Evolutionary conservation across 352 stramenopile genomes (phyloP).

Genomic region (Phytophthora hybrid): DNA sequence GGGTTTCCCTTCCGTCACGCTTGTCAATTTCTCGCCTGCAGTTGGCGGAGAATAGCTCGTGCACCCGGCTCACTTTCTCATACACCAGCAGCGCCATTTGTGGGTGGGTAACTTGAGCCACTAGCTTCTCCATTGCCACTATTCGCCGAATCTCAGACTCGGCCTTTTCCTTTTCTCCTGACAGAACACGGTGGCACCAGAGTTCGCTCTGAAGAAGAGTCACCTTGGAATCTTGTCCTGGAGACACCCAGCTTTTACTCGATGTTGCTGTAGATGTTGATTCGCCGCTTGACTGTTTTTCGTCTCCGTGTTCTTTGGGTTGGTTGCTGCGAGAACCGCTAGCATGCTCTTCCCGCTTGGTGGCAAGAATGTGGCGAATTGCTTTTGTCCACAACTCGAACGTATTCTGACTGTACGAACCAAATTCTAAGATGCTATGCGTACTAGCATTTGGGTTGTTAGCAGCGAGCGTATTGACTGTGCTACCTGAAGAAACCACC

Average conservation of each 20-base stretch:
- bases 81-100: slow-evolving; percentile 89
- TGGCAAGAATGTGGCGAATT: slow-evolving; percentile 71
- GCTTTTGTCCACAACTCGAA: slow-evolving; percentile 90
- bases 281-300: slow-evolving; percentile 20
- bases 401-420: slow-evolving; percentile 79
- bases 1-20: slow-evolving; percentile 49
- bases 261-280: neutral
- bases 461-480: slow-evolving; percentile 53
- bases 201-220: slow-evolving; percentile 88
- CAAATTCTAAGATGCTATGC: slow-evolving; percentile 80
- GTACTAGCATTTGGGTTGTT: slow-evolving; percentile 70
- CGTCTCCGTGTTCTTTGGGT: slow-evolving; percentile 21
- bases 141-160: slow-evolving; percentile 86
- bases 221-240: slow-evolving; percentile 83
- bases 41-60: slow-evolving; percentile 86
- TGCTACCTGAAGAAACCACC: slow-evolving; percentile 52
- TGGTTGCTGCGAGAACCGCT: slow-evolving; percentile 28
- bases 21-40: slow-evolving; percentile 78
- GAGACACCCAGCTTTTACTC: slow-evolving; percentile 68
- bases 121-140: slow-evolving; percentile 87
- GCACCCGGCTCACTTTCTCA: slow-evolving; percentile 89
- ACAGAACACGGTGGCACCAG: slow-evolving; percentile 85
- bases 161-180: slow-evolving; percentile 84
- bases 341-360: slow-evolving; percentile 55
- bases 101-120: slow-evolving; percentile 77